Conservation (phyloP, 228 moss, liverwort and hornwort genomes). For the Sphagnum fallax region DNA sequence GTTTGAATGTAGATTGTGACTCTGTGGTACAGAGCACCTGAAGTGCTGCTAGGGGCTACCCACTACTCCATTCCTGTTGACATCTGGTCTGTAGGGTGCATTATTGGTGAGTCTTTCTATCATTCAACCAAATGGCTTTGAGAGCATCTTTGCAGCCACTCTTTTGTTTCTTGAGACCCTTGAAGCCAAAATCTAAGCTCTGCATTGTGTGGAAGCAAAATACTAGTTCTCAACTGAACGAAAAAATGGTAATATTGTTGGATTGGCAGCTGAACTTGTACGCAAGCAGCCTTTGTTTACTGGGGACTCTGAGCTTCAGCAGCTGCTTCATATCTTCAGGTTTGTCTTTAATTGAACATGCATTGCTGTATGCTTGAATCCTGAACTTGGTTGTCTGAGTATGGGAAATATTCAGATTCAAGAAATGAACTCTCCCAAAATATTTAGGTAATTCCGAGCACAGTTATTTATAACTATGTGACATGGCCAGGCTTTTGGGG, state of each 20-base stretch:
- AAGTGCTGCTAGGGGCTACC: constrained; percentile 77
- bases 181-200: background rate
- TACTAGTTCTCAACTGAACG: no score
- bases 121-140: background rate
- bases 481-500: constrained; percentile 41
- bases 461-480: background rate
- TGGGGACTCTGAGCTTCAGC: constrained; percentile 80
- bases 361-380: background rate
- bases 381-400: background rate
- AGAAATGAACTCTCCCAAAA: background rate
- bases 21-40: constrained; percentile 79
- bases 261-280: constrained; percentile 53
- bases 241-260: no score
- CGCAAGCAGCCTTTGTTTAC: constrained; percentile 78
- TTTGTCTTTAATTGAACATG: constrained; percentile 1
- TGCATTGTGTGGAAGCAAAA: background rate
- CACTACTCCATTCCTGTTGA: constrained; percentile 85
- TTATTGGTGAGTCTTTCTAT: constrained; percentile 44
- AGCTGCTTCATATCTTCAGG: constrained; percentile 82
- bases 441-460: background rate
- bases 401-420: background rate
- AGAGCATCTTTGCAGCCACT: background rate
- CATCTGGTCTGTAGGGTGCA: constrained; percentile 85
- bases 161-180: background rate
- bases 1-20: constrained; percentile 55